Base-by-base conservation (phyloP, 1,284 basidiomycete species). In the Sanghuangporus weigelae region DNA sequence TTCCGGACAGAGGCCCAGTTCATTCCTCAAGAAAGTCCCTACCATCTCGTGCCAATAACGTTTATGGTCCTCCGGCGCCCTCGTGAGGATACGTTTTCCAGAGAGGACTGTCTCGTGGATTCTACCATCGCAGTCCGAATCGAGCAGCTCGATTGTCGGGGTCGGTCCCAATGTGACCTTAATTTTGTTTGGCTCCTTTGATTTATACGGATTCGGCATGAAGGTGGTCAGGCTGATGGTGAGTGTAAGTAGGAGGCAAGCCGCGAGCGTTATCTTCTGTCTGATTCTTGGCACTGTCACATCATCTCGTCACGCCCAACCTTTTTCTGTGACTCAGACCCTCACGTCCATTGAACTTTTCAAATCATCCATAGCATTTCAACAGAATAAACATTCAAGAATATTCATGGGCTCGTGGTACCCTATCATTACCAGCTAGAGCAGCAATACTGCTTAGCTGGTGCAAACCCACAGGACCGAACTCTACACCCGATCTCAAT, bases 1-100 rank as follows among this genome's bases (percentile, higher is more conserved):
- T 14, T 35, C 53, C 21, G 31, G 53, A 19, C 31, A 35, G 6
- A 39, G 50, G n/a, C n/a, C 40, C 36, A 39, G 16, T 39, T 60
- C 48, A 26, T 60, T 48, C 49, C 46, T 53, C 59, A 60, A 11
- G 38, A 23, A 60, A 14, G 59, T 60, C 50, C 49, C 59, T 7
- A 53, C 49, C 59, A 53, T 53, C n/a, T 50, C 39, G 21, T 38
- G 46, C 59, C 59, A 60, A 40, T 60, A 60, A 19, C 49, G 48
- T 23, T 50, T 50, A 39, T 60, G 59, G 14, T 48, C 59, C 23
- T 38, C 35, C 11, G 23, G 23, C 26, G 59, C 48, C 21, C 19
- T 53, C 38, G 12, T 35, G 11, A 54, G 7, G 7, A 21, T 54
- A n/a, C 53, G 53, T n/a, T 38, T 54, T 11, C 53, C 53, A 12